These are phyloP conservation scores for Ganoderma sinense DNA, from an alignment of 1,284 basidiomycete genomes.

Conservation along the genomic window DNA sequence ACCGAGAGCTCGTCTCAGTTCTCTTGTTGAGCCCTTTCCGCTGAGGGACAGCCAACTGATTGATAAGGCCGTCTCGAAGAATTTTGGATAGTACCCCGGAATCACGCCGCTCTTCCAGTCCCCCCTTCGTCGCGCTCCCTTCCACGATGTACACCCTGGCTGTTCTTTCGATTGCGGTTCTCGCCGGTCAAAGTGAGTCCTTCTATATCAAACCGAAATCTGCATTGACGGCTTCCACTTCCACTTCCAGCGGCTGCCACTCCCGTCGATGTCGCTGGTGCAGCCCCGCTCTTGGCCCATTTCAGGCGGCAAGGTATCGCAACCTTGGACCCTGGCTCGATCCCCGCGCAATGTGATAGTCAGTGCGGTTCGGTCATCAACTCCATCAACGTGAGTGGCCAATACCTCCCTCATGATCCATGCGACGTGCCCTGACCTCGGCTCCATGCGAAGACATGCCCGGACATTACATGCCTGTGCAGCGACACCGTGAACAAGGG, in stretches of 20 bases:
- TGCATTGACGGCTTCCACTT: not conserved
- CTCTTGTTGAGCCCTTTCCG: not conserved
- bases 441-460: slow-evolving; percentile 13
- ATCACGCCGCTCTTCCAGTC: not conserved
- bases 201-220: not conserved
- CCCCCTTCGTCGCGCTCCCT: not conserved
- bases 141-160: slow-evolving; percentile 25
- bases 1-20: not conserved
- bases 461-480: slow-evolving; percentile 27
- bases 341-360: slow-evolving; percentile 27
- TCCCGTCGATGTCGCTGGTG: slow-evolving; percentile 12
- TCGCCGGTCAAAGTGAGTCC: slow-evolving; percentile 29
- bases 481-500: slow-evolving; percentile 17
- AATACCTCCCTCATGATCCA: not conserved
- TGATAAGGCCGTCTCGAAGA: not conserved
- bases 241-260: slow-evolving; percentile 15
- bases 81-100: not conserved
- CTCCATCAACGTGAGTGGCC: slow-evolving; percentile 19
- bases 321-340: slow-evolving; percentile 20
- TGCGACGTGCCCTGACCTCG: not conserved
- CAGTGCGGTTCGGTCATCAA: slow-evolving; percentile 14
- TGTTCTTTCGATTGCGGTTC: slow-evolving; percentile 23
- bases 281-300: slow-evolving; percentile 13
- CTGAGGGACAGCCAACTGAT: not conserved
- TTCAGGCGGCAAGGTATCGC: slow-evolving; percentile 16